phyloP scores from a whole-genome alignment of 2,329 filamentous ascomycete species.

The Diplodia seriata region DNA sequence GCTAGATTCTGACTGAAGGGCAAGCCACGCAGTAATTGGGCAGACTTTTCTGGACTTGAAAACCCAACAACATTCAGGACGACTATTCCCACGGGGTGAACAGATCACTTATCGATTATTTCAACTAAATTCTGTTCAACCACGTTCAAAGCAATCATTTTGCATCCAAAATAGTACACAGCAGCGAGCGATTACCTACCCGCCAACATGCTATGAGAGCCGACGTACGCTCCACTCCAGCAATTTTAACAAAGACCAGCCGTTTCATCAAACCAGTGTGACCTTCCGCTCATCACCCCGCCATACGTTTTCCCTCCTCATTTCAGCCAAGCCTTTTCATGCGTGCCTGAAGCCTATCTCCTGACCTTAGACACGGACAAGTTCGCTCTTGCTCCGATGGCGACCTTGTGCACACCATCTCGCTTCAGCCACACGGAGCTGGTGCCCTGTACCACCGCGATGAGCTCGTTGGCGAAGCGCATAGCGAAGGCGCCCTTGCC shows the following conservation, averaged over 20 bases:
- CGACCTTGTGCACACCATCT: slow-evolving; percentile 78
- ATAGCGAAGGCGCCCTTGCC: slow-evolving; percentile 76
- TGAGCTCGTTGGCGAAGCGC: slow-evolving; percentile 82
- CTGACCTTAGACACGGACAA: slow-evolving; percentile 1
- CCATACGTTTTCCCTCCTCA: background rate
- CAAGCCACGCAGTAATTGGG: no score
- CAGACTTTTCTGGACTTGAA: no score
- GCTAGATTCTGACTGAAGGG: no score
- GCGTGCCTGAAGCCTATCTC: background rate
- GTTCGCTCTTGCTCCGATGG: slow-evolving; percentile 79
- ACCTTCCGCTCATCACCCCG: background rate
- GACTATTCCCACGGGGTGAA: no score
- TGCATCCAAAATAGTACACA: slow-evolving; percentile 11
- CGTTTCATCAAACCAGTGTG: background rate
- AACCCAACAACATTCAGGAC: no score
- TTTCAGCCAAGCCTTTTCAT: background rate
- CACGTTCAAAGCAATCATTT: background rate
- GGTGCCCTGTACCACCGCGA: slow-evolving; percentile 85
- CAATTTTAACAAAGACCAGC: slow-evolving; percentile 14
- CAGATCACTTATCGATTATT: background rate
- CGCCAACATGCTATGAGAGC: background rate
- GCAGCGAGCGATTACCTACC: background rate
- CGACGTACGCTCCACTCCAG: background rate
- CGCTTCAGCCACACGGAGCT: slow-evolving; percentile 86
- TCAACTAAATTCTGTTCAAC: background rate